phyloP scores from a whole-genome alignment of 2,329 filamentous ascomycete species.

The Cucurbitaria berberidis region DNA sequence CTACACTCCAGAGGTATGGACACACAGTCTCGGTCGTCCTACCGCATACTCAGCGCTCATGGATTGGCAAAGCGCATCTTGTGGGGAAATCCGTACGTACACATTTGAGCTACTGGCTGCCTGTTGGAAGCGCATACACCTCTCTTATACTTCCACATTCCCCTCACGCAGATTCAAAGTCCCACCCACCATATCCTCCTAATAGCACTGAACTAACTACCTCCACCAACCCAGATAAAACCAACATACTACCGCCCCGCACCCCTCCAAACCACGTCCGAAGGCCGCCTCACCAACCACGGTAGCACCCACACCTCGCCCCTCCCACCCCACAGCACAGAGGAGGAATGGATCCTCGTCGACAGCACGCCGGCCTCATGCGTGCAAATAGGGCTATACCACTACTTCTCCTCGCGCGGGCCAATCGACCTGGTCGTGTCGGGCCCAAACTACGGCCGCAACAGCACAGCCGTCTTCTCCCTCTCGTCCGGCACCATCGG shows the following conservation, averaged over 20 bases:
- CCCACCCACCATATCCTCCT: background rate
- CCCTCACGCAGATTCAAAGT: background rate
- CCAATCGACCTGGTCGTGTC: slow-evolving; percentile 57
- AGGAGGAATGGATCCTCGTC: slow-evolving; percentile 59
- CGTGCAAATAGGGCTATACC: slow-evolving; percentile 56
- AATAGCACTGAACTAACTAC: background rate
- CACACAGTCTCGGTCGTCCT: slow-evolving; percentile 92
- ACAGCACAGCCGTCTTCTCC: slow-evolving; percentile 58
- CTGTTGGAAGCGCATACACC: background rate
- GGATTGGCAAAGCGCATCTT: slow-evolving; percentile 98
- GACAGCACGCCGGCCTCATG: slow-evolving; percentile 58
- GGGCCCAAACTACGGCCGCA: slow-evolving; percentile 59
- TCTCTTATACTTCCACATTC: background rate
- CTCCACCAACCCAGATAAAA: slow-evolving; percentile 57
- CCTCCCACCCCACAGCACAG: slow-evolving; percentile 36
- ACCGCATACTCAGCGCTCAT: slow-evolving; percentile 89
- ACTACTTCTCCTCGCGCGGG: slow-evolving; percentile 53
- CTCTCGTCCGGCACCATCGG: slow-evolving; percentile 58
- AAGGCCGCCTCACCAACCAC: slow-evolving; percentile 46
- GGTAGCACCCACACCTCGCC: slow-evolving; percentile 44
- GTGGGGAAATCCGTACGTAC: slow-evolving; percentile 73
- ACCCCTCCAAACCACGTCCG: slow-evolving; percentile 55
- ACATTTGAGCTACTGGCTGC: too few relatives aligned
- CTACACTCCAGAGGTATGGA: slow-evolving; percentile 64
- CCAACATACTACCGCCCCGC: slow-evolving; percentile 81